These are phyloP conservation scores for Wallacemonas sp. DNA, from an alignment of 208 protist genomes.

Conservation along the genomic window DNA sequence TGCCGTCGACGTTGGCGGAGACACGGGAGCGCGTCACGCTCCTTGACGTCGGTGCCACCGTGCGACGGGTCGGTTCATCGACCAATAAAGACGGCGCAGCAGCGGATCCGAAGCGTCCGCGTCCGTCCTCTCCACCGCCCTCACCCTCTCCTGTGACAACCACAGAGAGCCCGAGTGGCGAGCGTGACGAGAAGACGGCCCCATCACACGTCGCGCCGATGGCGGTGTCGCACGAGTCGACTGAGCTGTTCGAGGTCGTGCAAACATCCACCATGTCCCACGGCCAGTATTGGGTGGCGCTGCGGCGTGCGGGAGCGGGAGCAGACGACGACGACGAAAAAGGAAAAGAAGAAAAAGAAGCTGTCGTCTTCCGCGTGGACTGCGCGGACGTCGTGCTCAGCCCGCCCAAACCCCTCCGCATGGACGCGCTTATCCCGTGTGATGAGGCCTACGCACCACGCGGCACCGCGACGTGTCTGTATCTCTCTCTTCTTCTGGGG, in stretches of 20 bases:
- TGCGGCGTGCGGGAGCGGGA: neutral
- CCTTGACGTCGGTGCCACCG: conserved; percentile 42
- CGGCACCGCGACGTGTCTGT: conserved; percentile 52
- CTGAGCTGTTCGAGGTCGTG: conserved; percentile 18
- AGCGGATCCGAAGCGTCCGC: too few relatives aligned
- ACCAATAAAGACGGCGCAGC: too few relatives aligned
- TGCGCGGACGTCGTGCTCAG: conserved; percentile 33
- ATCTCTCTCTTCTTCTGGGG: conserved; percentile 42
- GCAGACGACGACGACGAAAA: neutral
- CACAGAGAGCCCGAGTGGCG: neutral
- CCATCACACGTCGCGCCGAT: neutral
- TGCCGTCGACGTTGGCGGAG: conserved; percentile 6
- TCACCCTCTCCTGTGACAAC: neutral
- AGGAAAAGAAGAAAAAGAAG: neutral
- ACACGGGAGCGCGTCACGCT: conserved; percentile 35
- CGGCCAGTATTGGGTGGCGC: conserved; percentile 48
- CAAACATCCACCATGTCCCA: conserved; percentile 22
- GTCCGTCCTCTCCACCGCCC: neutral
- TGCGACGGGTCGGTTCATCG: conserved; percentile 5
- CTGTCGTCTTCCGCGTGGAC: conserved; percentile 32
- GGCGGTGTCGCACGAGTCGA: neutral
- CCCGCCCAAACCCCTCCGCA: conserved; percentile 32
- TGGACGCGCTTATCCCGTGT: conserved; percentile 61
- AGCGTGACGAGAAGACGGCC: too few relatives aligned
- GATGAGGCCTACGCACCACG: conserved; percentile 55